Conservation (phyloP, 1,139 yeast genomes). For the Debaryomyces singareniensis region DNA sequence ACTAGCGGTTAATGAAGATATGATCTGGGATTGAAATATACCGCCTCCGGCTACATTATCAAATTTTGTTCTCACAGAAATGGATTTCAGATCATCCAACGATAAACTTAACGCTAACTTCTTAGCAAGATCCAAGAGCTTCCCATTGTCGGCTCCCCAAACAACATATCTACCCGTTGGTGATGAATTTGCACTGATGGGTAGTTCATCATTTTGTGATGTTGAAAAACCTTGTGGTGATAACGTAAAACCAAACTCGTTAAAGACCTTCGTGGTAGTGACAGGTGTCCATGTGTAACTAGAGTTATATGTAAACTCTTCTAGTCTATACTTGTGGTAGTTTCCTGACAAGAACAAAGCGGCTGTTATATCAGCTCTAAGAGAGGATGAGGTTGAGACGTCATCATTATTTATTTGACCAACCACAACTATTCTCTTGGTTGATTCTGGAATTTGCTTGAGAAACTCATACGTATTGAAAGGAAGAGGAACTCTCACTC, state of each 20-base stretch:
- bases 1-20: constrained; percentile 26
- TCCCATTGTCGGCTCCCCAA: constrained; percentile 65
- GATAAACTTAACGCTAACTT: constrained; percentile 70
- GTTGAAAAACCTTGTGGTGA: constrained; percentile 20
- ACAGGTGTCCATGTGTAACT: constrained; percentile 53
- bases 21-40: constrained; percentile 69
- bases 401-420: constrained; percentile 42
- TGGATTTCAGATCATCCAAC: constrained; percentile 49
- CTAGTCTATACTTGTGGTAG: constrained; percentile 32
- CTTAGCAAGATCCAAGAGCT: constrained; percentile 50
- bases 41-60: constrained; percentile 76
- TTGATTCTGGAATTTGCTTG: constrained; percentile 49
- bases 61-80: constrained; percentile 56
- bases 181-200: constrained; percentile 35
- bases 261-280: constrained; percentile 44
- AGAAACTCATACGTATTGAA: constrained; percentile 60
- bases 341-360: constrained; percentile 55
- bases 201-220: constrained; percentile 5
- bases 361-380: constrained; percentile 70
- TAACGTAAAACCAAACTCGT: constrained; percentile 34
- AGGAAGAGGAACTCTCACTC: constrained; percentile 75
- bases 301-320: constrained; percentile 48
- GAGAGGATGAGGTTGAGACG: constrained; percentile 27
- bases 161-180: constrained; percentile 48
- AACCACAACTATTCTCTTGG: constrained; percentile 59